phyloP scores from a whole-genome alignment of 331 rosid species.

The Arachis monticola region DNA sequence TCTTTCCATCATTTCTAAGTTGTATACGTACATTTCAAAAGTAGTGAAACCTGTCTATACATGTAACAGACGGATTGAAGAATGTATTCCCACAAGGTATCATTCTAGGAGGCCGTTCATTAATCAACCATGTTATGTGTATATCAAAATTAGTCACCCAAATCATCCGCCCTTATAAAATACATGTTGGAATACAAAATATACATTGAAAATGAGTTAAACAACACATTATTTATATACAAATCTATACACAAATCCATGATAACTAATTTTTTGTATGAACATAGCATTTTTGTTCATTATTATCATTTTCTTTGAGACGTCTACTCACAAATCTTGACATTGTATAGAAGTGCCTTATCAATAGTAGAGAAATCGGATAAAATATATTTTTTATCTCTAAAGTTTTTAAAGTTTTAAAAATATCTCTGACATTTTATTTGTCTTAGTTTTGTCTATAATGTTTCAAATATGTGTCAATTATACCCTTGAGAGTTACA shows the following conservation, averaged over 20 bases:
- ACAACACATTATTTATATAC: no score
- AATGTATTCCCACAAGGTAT: not conserved
- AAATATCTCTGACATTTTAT: no score
- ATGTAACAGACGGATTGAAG: conserved; percentile 1
- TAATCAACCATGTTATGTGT: not conserved
- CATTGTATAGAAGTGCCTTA: conserved; percentile 17
- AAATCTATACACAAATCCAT: no score
- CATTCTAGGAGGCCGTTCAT: conserved; percentile 20
- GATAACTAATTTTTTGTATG: no score
- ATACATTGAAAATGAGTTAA: no score
- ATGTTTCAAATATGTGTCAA: no score
- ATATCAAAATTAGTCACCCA: not conserved
- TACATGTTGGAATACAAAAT: no score
- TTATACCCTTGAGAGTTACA: no score
- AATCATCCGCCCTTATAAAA: no score
- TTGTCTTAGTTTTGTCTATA: no score
- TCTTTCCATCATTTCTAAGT: not conserved
- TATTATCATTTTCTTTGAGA: conserved; percentile 7
- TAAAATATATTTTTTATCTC: no score
- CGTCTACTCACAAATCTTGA: not conserved
- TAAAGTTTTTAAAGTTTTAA: no score
- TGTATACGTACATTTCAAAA: not conserved
- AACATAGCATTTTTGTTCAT: not conserved
- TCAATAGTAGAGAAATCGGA: not conserved
- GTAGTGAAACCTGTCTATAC: not conserved